Evolutionary conservation across 2,329 filamentous ascomycete species (phyloP).

Genomic region (Claviceps monticola): DNA sequence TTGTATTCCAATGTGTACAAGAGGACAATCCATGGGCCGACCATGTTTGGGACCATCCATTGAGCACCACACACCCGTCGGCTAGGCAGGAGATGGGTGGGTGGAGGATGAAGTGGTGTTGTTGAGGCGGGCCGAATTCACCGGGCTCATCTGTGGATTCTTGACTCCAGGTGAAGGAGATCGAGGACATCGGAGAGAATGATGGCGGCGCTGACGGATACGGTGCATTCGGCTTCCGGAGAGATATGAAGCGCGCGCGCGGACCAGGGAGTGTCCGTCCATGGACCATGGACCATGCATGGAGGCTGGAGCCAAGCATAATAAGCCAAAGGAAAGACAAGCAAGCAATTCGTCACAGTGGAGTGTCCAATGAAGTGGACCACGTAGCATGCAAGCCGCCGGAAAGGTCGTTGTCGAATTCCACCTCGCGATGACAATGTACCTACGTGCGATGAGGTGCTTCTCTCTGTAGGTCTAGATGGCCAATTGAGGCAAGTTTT

Average conservation of each 20-base stretch:
- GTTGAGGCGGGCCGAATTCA: conserved; percentile 1
- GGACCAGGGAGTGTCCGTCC: background rate
- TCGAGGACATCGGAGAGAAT: background rate
- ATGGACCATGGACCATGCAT: background rate
- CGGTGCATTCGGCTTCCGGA: background rate
- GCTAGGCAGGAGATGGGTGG: background rate
- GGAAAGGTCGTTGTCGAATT: conserved; percentile 1
- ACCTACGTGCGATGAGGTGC: background rate
- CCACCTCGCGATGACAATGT: background rate
- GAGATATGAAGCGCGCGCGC: background rate
- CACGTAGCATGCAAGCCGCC: conserved; percentile 2
- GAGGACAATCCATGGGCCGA: background rate
- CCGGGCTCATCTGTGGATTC: conserved; percentile 1
- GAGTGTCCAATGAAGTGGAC: conserved; percentile 3
- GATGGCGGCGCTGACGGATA: background rate
- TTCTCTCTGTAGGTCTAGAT: background rate
- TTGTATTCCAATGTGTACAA: background rate
- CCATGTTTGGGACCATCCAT: background rate
- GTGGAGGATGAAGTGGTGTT: conserved; percentile 3
- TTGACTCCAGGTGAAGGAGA: background rate
- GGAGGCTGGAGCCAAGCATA: background rate
- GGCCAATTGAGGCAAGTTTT: background rate
- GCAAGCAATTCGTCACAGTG: background rate
- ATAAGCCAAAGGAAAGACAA: background rate
- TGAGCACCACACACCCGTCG: background rate